Evolutionary conservation across 768 basidiomycete genomes (phyloP), one percentile per base, ranked within the genome.

Genomic region (Pleurotus tuber-regium): DNA sequence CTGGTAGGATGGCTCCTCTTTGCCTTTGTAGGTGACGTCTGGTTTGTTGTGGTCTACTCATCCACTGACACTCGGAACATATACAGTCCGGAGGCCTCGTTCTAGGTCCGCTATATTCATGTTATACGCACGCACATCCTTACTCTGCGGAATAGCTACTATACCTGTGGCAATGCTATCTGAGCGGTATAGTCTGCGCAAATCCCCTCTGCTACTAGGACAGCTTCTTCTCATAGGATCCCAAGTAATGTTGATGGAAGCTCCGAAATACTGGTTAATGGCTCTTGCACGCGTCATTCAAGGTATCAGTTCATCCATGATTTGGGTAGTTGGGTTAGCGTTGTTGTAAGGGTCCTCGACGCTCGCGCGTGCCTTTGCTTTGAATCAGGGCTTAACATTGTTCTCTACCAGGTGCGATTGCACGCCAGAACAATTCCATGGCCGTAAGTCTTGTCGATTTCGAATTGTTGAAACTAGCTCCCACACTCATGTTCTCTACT

Each of bases 301-400:
- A 62, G 83, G 84, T 4, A 63, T 82, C 7, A 77, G 78, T 10
- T 83, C 83, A 0, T 78, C 82, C 3, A 71, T 83, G 63, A 71
- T 86, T 8, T 85, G 82, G 83, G 73, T 82, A 0, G 78, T 83
- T 18, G 84, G 83, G 1, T 57, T 86, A 29, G 82, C 83, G 21
- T 68, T 85, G 26, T 61, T 84, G 82, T 83, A 59, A 59, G 69
- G n/a, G 4, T 4, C 16, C 36, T 30, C 19, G 25, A 21, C 16
- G 29, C 9, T 28, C 33, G 12, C 12, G n/a, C 16, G 12, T 3
- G 1, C 12, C 7, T 31, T 23, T n/a, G 29, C 10, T 12, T 23
- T 29, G 35, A 23, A 16, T 50, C 7, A 26, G 18, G 11, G n/a
- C n/a, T n/a, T n/a, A 11, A 38, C 21, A 16, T 7, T 14, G n/a